These are phyloP conservation scores for Stygiomarasmius scandens DNA, from an alignment of 1,284 basidiomycete genomes.

Conservation along the genomic window DNA sequence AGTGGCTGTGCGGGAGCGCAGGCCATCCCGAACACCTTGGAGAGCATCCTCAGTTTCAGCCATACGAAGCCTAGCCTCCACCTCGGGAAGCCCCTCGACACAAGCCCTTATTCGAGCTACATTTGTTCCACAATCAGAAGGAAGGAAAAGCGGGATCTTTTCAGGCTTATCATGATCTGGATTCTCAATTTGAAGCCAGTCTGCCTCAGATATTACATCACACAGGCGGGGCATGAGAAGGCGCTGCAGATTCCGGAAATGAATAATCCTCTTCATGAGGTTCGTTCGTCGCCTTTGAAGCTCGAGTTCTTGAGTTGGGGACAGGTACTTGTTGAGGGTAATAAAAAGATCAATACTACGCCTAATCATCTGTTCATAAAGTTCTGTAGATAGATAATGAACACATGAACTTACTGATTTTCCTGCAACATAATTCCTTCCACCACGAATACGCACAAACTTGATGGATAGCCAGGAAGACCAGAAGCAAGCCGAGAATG, in stretches of 20 bases:
- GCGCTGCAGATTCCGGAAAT: too few relatives aligned
- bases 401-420: constrained; percentile 13
- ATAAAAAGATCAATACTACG: too few relatives aligned
- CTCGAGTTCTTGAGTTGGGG: too few relatives aligned
- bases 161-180: not conserved
- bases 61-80: not conserved
- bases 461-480: not conserved
- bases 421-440: constrained; percentile 13
- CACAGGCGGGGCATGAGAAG: too few relatives aligned
- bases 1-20: constrained; percentile 1
- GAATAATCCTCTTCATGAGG: too few relatives aligned
- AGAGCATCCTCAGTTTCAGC: not conserved
- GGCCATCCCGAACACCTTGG: not conserved
- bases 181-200: not conserved
- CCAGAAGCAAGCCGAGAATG: constrained; percentile 7
- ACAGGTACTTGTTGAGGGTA: too few relatives aligned
- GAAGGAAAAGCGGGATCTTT: not conserved
- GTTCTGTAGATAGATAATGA: too few relatives aligned
- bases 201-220: too few relatives aligned
- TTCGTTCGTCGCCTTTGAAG: too few relatives aligned
- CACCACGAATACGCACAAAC: constrained; percentile 14
- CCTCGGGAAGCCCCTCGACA: not conserved
- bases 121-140: not conserved
- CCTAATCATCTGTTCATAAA: too few relatives aligned
- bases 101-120: not conserved